These are phyloP conservation scores for Penicillium sp. DNA, from an alignment of 2,329 filamentous ascomycete species.

Conservation along the genomic window DNA sequence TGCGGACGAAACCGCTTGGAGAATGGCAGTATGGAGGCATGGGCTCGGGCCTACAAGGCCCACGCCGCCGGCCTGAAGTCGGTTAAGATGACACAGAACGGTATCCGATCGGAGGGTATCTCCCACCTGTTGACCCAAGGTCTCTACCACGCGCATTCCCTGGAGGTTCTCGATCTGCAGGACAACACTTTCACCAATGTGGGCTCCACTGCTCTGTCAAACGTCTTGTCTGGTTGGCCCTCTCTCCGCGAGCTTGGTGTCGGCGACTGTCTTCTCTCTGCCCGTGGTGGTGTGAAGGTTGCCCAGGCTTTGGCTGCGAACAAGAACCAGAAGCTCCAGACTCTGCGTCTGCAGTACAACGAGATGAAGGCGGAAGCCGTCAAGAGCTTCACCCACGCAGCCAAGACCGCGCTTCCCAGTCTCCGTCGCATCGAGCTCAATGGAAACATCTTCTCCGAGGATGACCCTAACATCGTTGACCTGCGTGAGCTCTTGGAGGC, in stretches of 20 bases:
- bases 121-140: conserved; percentile 75
- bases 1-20: conserved; percentile 95
- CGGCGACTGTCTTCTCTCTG: conserved; percentile 80
- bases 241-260: conserved; percentile 79
- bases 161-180: conserved; percentile 83
- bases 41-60: conserved; percentile 82
- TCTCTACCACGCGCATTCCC: conserved; percentile 64
- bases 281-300: conserved; percentile 72
- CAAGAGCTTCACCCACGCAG: conserved; percentile 67
- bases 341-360: conserved; percentile 85
- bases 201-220: conserved; percentile 75
- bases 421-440: conserved; percentile 89
- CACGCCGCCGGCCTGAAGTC: conserved; percentile 74
- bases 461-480: conserved; percentile 68
- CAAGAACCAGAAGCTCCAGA: conserved; percentile 74
- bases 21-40: conserved; percentile 93
- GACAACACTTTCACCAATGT: conserved; percentile 92
- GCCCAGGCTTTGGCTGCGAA: conserved; percentile 71
- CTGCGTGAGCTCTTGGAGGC: conserved; percentile 71
- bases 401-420: conserved; percentile 65
- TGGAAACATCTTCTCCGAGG: conserved; percentile 90
- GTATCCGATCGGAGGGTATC: conserved; percentile 92
- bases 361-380: conserved; percentile 80
- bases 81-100: conserved; percentile 98
- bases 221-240: conserved; percentile 71